phyloP scores from a whole-genome alignment of 106 monocot species.

The Triglochin maritima region DNA sequence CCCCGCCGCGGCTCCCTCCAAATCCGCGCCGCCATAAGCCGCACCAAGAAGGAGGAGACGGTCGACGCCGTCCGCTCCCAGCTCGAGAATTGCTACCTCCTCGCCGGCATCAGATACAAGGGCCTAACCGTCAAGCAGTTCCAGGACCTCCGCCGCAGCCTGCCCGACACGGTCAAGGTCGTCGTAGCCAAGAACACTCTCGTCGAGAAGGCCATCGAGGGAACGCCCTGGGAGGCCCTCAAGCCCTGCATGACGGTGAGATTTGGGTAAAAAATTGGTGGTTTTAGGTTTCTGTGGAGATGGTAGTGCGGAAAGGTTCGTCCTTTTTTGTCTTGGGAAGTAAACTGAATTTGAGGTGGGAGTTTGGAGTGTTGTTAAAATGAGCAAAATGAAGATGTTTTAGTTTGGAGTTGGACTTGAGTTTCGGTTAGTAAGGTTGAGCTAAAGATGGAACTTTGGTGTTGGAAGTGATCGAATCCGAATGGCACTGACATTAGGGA shows the following conservation, averaged over 20 bases:
- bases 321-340: too few species aligned
- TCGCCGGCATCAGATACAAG: constrained; percentile 84
- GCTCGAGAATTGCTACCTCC: constrained; percentile 78
- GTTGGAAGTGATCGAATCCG: too few species aligned
- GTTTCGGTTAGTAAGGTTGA: too few species aligned
- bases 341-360: too few species aligned
- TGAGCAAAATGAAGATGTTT: too few species aligned
- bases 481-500: too few species aligned
- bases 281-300: too few species aligned
- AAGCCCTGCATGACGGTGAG: constrained; percentile 47
- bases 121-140: constrained; percentile 81
- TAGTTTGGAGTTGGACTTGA: too few species aligned
- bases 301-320: too few species aligned
- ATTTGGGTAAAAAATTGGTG: too few species aligned
- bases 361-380: too few species aligned
- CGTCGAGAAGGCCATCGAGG: constrained; percentile 83
- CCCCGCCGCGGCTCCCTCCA: neutral
- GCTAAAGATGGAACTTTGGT: too few species aligned
- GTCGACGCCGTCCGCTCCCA: constrained; percentile 44
- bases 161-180: constrained; percentile 55
- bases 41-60: constrained; percentile 66
- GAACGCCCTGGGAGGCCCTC: constrained; percentile 65
- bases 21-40: constrained; percentile 80
- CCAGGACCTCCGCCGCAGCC: constrained; percentile 66
- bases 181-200: constrained; percentile 89